Evolutionary conservation across 2,329 filamentous ascomycete species (phyloP).

Genomic region (Pezicula carpinea): DNA sequence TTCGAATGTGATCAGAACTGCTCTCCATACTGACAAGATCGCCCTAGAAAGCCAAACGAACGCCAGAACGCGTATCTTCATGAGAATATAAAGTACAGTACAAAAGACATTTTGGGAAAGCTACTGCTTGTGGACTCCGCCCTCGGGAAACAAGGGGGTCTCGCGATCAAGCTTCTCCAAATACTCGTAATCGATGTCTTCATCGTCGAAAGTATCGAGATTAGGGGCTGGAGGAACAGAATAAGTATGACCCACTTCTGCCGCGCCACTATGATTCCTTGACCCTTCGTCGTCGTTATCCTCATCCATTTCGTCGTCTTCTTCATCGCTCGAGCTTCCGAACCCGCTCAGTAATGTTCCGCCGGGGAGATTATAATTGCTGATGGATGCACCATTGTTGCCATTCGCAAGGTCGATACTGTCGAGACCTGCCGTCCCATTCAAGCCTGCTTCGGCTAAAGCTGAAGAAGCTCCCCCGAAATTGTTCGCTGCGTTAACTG

Average conservation of each 20-base stretch:
- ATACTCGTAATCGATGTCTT: conserved; percentile 32
- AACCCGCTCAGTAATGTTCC: conserved; percentile 83
- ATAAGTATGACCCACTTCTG: conserved; percentile 50
- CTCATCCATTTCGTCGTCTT: conserved; percentile 90
- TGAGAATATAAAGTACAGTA: conserved; percentile 21
- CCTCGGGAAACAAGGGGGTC: conserved; percentile 31
- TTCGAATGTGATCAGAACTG: conserved; percentile 18
- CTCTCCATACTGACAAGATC: conserved; percentile 18
- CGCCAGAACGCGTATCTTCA: conserved; percentile 8
- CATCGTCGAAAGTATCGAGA: conserved; percentile 30
- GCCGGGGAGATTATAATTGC: conserved; percentile 66
- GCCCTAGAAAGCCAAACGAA: conserved; percentile 10
- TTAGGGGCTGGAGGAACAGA: conserved; percentile 30
- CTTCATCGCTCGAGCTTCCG: conserved; percentile 91
- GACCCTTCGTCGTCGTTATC: conserved; percentile 63
- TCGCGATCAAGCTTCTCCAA: conserved; percentile 31
- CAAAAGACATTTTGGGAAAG: conserved; percentile 16
- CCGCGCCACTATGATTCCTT: conserved; percentile 38
- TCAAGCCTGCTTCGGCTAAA: conserved; percentile 76
- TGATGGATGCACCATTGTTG: conserved; percentile 56
- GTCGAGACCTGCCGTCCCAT: conserved; percentile 44
- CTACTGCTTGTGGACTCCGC: conserved; percentile 56
- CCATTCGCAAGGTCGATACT: conserved; percentile 65
- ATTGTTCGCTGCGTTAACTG: conserved; percentile 50
- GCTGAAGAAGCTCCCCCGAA: conserved; percentile 57